Percentiles rank a stretch among this genome's conserved stretches.
These are phyloP conservation scores for Oryza nivara DNA, from an alignment of 176 grass and related monocot species.

Conservation along the genomic window DNA sequence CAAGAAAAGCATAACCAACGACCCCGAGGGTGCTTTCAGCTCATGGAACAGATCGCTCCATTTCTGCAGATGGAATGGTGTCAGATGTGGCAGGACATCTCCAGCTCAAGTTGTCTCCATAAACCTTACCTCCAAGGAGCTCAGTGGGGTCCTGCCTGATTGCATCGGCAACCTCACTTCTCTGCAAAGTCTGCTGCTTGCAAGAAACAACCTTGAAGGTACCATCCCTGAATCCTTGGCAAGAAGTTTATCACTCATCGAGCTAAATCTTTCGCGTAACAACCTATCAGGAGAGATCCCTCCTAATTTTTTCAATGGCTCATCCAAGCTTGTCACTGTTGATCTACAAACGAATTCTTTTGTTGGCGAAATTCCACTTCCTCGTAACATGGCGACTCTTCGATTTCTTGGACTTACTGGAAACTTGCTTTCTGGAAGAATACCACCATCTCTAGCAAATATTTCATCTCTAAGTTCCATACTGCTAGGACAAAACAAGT, in stretches of 20 bases:
- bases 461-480: constrained; percentile 31
- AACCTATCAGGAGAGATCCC: constrained; percentile 32
- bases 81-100: constrained; percentile 28
- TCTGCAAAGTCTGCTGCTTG: constrained; percentile 27
- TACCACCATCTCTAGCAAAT: constrained; percentile 41
- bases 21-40: not conserved
- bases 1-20: constrained; percentile 27
- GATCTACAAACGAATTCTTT: not conserved
- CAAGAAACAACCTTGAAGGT: constrained; percentile 4
- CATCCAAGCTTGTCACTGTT: constrained; percentile 26
- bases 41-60: constrained; percentile 39
- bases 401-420: not conserved
- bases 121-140: constrained; percentile 5
- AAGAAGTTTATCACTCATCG: not conserved
- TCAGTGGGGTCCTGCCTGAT: constrained; percentile 35
- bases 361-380: constrained; percentile 11
- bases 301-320: not conserved
- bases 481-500: constrained; percentile 15
- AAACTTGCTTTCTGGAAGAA: constrained; percentile 8
- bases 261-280: constrained; percentile 32
- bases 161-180: constrained; percentile 38
- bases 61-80: constrained; percentile 54
- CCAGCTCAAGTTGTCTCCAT: constrained; percentile 36
- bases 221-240: constrained; percentile 33
- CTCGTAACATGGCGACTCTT: not conserved